Percentiles rank a stretch among this genome's conserved stretches.
Evolutionary conservation across 805 yeast species (phyloP).

Genomic region (Grigorovia humatica): DNA sequence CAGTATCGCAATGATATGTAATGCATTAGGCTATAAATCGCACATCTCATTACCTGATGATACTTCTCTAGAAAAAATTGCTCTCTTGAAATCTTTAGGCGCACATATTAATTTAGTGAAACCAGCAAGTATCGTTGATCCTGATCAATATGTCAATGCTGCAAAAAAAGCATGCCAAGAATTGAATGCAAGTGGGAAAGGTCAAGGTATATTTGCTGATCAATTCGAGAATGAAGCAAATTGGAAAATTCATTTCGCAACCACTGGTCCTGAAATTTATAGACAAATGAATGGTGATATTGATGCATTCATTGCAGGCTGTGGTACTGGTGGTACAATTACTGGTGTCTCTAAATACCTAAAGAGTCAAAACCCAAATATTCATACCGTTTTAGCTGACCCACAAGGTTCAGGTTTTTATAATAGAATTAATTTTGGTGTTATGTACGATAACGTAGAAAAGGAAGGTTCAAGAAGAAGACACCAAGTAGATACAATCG

Average conservation of each 20-base stretch:
- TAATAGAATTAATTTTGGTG: conserved; percentile 79
- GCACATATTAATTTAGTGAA: conserved; percentile 77
- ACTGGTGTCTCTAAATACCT: conserved; percentile 80
- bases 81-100: conserved; percentile 61
- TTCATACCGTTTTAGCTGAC: conserved; percentile 67
- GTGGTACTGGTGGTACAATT: conserved; percentile 96
- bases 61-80: conserved; percentile 75
- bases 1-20: conserved; percentile 81
- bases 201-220: conserved; percentile 74
- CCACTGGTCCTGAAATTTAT: conserved; percentile 93
- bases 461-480: conserved; percentile 88
- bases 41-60: conserved; percentile 95
- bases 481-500: conserved; percentile 90
- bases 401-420: conserved; percentile 93
- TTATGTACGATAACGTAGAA: conserved; percentile 84
- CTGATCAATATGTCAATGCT: conserved; percentile 82
- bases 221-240: conserved; percentile 91
- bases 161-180: conserved; percentile 60
- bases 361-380: conserved; percentile 34
- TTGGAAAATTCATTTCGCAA: conserved; percentile 71
- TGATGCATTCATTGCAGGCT: conserved; percentile 78
- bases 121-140: conserved; percentile 93
- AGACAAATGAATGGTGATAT: conserved; percentile 53
- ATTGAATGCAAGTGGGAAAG: conserved; percentile 27
- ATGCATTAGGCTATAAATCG: conserved; percentile 78